Evolutionary conservation across 169 alveolate species (phyloP).

Genomic region (Eimeria necatrix): DNA sequence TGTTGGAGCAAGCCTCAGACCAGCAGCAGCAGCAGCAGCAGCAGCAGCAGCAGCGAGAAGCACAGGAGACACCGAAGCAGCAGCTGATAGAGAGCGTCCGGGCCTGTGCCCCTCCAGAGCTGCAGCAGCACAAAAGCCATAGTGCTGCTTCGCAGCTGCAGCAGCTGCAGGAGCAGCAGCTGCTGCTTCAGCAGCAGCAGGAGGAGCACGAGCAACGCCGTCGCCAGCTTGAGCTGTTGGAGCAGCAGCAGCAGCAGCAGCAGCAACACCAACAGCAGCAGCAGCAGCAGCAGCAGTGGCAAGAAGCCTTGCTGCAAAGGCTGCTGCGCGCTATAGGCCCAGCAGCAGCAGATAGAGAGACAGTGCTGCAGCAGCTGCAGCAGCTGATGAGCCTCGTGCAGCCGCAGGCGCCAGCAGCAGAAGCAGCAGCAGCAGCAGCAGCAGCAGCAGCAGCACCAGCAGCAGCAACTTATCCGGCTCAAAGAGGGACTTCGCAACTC

Average conservation of each 20-base stretch:
- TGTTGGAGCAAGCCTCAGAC: slow-evolving; percentile 22
- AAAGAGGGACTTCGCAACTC: not conserved
- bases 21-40: slow-evolving; percentile 11
- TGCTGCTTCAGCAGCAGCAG: slow-evolving; percentile 12
- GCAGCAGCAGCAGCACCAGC: slow-evolving; percentile 37
- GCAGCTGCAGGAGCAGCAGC: slow-evolving; percentile 19
- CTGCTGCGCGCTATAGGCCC: not conserved
- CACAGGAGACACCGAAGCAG: not conserved
- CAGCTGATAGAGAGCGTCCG: slow-evolving; percentile 39
- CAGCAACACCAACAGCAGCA: not conserved
- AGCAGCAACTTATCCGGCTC: not conserved
- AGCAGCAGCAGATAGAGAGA: not conserved
- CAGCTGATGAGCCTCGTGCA: slow-evolving; percentile 1
- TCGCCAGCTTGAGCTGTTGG: not conserved
- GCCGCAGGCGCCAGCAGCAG: not conserved
- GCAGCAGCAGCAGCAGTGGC: not conserved
- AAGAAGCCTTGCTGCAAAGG: not conserved
- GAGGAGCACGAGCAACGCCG: not conserved
- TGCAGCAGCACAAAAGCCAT: not conserved
- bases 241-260: not conserved
- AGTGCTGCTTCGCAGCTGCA: not conserved
- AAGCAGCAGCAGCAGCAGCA: not conserved
- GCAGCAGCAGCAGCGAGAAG: slow-evolving; percentile 6
- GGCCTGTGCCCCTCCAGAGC: slow-evolving; percentile 31
- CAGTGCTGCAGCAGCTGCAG: slow-evolving; percentile 51